Base-by-base conservation (phyloP, 768 basidiomycete genomes). In the Lanmaoa pseudosensibilis region DNA sequence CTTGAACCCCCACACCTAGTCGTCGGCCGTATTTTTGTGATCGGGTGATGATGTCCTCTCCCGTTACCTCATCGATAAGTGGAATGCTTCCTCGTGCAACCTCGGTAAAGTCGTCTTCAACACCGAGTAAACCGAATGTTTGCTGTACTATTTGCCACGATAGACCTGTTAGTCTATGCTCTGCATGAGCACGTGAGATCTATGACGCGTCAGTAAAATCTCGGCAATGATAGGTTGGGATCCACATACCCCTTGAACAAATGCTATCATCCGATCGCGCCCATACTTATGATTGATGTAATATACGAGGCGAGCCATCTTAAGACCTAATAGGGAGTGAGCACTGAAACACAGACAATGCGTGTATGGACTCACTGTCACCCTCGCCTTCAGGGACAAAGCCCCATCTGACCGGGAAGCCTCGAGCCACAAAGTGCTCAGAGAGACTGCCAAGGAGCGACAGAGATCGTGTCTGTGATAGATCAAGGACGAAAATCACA, bases 351-450 rank as follows among this genome's bases (percentile, higher is more conserved):
- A 1, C 21, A 19, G 12, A 23, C 11, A 18, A 39, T 44, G 16
- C 21, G 21, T 16, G 21, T 16, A 46, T 21, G 45, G 12, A 51
- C 69, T 62, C 47, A 73, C 76, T 74, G 21, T 84, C 70, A 3
- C 66, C 74, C 10, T 78, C 76, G 0, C 71, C 78, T 54, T 86
- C 83, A 3, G 84, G 94, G 2, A 95, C 92, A 46, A 98, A 67
- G 13, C 96, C 96, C 69, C 94, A 94, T 18, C 92, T 78, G 60
- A 94, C 81, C 0, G 94, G 92, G 43, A 92, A 76, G 16, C 79
- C 81, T 34, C 92, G 79, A 30, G 82, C 74, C 50, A 98, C 84
- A 68, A 96, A 85, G 54, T 78, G 82, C 16, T 81, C 78, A 45
- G 97, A 78, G 1, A 87, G 73, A 1, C 80, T 81, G 3, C 78